A percentile compares a stretch with the other conserved stretches of the same genome.
Conservation (phyloP, 208 protist genomes). For the Lotmaria passim region DNA sequence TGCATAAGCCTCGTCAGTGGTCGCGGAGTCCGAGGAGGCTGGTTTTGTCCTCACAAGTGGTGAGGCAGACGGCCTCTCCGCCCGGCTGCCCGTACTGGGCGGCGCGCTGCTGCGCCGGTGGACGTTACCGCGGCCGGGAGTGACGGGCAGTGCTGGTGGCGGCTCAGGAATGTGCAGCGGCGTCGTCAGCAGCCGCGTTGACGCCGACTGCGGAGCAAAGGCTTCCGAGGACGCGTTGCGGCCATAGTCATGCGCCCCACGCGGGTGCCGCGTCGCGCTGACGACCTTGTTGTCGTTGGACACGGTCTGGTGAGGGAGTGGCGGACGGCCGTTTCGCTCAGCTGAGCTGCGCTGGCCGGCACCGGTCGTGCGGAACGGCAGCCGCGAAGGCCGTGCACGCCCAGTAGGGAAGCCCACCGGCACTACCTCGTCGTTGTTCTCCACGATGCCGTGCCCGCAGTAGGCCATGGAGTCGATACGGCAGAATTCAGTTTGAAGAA, state of each 20-base stretch:
- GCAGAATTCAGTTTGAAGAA: slow-evolving; percentile 16
- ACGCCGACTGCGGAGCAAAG: too few species aligned
- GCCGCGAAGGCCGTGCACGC: neutral
- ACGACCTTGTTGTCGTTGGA: neutral
- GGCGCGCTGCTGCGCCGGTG: neutral
- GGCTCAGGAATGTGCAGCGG: slow-evolving; percentile 6
- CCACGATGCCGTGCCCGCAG: slow-evolving; percentile 20
- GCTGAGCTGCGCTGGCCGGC: neutral
- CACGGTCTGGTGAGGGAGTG: neutral
- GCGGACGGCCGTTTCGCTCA: neutral
- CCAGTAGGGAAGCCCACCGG: neutral
- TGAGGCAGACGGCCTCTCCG: too few species aligned
- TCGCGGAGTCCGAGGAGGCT: too few species aligned
- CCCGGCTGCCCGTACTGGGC: neutral
- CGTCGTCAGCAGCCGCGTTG: too few species aligned
- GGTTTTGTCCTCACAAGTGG: too few species aligned
- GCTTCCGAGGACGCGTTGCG: too few species aligned
- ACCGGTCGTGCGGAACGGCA: neutral
- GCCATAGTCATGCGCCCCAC: too few species aligned
- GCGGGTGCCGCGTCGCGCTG: slow-evolving; percentile 6
- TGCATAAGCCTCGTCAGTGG: neutral
- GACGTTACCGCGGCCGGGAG: neutral
- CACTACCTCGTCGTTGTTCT: slow-evolving; percentile 17
- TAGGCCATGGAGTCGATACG: slow-evolving; percentile 35
- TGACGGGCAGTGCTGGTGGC: neutral